Evolutionary conservation across 805 yeast genomes (phyloP).

Genomic region (Candida caryicola): DNA sequence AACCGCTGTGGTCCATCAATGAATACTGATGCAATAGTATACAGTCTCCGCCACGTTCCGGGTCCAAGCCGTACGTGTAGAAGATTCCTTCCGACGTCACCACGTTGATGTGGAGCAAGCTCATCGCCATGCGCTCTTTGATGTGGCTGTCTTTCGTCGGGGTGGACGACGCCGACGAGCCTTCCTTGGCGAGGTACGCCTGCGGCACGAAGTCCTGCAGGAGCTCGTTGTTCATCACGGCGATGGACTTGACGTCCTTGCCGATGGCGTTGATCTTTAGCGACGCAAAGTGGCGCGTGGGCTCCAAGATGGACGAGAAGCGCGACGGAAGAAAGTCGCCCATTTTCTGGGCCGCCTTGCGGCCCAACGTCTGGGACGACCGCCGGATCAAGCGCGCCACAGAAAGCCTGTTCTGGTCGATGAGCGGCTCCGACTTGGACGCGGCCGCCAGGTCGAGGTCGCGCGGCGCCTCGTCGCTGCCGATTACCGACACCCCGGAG

Average conservation of each 20-base stretch:
- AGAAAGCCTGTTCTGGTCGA: conserved; percentile 67
- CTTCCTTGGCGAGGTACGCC: conserved; percentile 22
- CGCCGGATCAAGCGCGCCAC: conserved; percentile 74
- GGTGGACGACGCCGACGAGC: conserved; percentile 6
- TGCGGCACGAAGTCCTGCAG: conserved; percentile 32
- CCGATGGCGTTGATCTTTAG: conserved; percentile 55
- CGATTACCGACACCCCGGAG: conserved; percentile 24
- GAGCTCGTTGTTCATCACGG: conserved; percentile 42
- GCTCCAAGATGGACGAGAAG: conserved; percentile 80
- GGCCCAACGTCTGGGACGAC: conserved; percentile 73
- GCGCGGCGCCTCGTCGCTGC: conserved; percentile 13
- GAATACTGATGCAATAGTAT: conserved; percentile 70
- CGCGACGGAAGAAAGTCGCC: conserved; percentile 83
- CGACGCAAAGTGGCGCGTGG: conserved; percentile 88
- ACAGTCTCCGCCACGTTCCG: conserved; percentile 93
- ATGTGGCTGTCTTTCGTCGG: conserved; percentile 8
- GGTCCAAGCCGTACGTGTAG: conserved; percentile 76
- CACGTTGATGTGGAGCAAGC: conserved; percentile 54
- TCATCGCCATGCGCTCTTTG: conserved; percentile 26
- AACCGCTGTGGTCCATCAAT: conserved; percentile 31
- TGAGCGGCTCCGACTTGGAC: conserved; percentile 53
- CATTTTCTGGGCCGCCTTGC: conserved; percentile 82
- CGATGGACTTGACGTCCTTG: conserved; percentile 41
- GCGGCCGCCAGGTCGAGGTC: conserved; percentile 1
- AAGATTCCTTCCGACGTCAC: conserved; percentile 81